These are phyloP conservation scores for Kazachstania psychrophila DNA, from an alignment of 805 yeast genomes.

Conservation along the genomic window DNA sequence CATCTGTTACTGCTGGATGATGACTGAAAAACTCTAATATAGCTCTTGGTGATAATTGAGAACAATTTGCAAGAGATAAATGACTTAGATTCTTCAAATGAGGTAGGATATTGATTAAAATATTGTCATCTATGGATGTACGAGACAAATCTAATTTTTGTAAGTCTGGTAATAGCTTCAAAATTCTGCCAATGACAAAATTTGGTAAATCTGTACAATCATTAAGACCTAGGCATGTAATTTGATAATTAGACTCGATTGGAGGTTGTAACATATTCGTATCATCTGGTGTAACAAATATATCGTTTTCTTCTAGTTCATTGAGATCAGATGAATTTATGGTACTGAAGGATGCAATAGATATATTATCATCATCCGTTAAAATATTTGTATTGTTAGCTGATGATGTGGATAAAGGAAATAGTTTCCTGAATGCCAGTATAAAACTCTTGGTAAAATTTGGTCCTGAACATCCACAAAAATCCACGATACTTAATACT, in stretches of 20 bases:
- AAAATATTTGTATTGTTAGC: not conserved
- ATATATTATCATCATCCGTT: slow-evolving; percentile 1
- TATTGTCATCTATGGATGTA: slow-evolving; percentile 63
- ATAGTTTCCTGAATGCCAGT: slow-evolving; percentile 22
- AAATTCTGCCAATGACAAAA: slow-evolving; percentile 36
- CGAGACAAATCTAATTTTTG: slow-evolving; percentile 72
- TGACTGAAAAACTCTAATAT: slow-evolving; percentile 57
- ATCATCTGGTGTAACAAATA: slow-evolving; percentile 1
- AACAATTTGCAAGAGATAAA: slow-evolving; percentile 56
- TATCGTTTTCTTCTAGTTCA: slow-evolving; percentile 1
- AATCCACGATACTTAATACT: slow-evolving; percentile 62
- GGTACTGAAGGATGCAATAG: slow-evolving; percentile 1
- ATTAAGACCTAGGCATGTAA: slow-evolving; percentile 57
- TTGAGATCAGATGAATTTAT: slow-evolving; percentile 2
- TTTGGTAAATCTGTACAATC: slow-evolving; percentile 75
- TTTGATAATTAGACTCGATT: slow-evolving; percentile 28
- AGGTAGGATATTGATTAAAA: slow-evolving; percentile 45
- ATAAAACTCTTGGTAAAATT: slow-evolving; percentile 53
- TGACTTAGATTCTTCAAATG: slow-evolving; percentile 57
- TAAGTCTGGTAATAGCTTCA: slow-evolving; percentile 49
- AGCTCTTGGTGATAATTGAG: slow-evolving; percentile 62
- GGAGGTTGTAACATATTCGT: slow-evolving; percentile 5
- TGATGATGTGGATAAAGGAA: slow-evolving; percentile 5
- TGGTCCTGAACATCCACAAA: slow-evolving; percentile 76
- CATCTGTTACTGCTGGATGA: slow-evolving; percentile 52